These are phyloP conservation scores for Stachybotrys chlorohalonatus DNA, from an alignment of 2,329 filamentous ascomycete species.

Conservation along the genomic window DNA sequence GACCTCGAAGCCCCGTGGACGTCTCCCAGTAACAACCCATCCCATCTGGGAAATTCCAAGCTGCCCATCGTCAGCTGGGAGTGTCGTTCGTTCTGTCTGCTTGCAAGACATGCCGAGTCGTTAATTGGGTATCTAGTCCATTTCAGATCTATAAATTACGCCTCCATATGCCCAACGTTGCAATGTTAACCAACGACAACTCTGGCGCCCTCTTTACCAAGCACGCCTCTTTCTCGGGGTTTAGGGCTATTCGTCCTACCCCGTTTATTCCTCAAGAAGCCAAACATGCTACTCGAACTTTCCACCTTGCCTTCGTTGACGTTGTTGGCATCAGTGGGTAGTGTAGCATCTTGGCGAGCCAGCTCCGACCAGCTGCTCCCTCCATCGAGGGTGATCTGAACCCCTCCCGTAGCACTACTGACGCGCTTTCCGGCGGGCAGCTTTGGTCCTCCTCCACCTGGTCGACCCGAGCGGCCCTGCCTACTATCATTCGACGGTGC, in stretches of 20 bases:
- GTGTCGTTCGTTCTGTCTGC: neutral
- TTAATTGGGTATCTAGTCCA: neutral
- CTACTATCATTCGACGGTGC: slow-evolving; percentile 9
- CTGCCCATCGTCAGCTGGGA: neutral
- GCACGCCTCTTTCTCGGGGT: slow-evolving; percentile 82
- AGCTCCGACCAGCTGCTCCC: slow-evolving; percentile 86
- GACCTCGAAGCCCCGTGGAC: too few species aligned
- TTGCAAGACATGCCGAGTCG: neutral
- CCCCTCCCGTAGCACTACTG: slow-evolving; percentile 69
- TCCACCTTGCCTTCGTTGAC: slow-evolving; percentile 42
- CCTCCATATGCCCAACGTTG: neutral
- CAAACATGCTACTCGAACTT: slow-evolving; percentile 73
- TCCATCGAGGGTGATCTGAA: slow-evolving; percentile 86
- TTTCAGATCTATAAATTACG: neutral
- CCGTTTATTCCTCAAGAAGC: slow-evolving; percentile 83
- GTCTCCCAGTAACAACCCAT: neutral
- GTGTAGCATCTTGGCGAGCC: slow-evolving; percentile 71
- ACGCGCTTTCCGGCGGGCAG: slow-evolving; percentile 57
- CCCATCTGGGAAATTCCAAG: neutral
- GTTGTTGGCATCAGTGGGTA: slow-evolving; percentile 57
- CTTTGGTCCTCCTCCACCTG: slow-evolving; percentile 36
- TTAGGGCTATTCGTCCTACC: slow-evolving; percentile 87
- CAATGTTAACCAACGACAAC: slow-evolving; percentile 57
- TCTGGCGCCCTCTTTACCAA: slow-evolving; percentile 90
- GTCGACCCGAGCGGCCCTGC: slow-evolving; percentile 14